Evolutionary conservation across 2,329 filamentous ascomycete species (phyloP).

Genomic region (Aspergillus sp.): DNA sequence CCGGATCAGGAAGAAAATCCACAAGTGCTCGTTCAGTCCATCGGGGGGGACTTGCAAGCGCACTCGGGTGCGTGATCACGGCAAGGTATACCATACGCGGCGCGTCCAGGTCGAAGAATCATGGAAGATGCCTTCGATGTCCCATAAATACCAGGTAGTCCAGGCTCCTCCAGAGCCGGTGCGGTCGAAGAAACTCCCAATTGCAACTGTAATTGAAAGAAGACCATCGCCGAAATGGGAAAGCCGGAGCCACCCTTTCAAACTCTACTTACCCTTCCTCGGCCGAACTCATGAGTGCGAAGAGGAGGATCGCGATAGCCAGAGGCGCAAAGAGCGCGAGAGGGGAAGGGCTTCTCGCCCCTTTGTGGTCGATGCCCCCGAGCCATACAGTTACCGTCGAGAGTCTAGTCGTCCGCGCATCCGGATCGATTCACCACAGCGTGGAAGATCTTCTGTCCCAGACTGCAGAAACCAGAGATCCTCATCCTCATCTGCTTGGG

Average conservation of each 20-base stretch:
- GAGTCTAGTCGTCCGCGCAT: background rate
- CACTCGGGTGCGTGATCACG: slow-evolving; percentile 8
- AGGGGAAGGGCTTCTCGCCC: slow-evolving; percentile 5
- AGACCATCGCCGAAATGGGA: slow-evolving; percentile 2
- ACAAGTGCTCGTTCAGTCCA: slow-evolving; percentile 10
- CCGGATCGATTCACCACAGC: background rate
- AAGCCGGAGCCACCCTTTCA: slow-evolving; percentile 6
- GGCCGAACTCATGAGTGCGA: slow-evolving; percentile 3
- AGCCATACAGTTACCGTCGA: background rate
- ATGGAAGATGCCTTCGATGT: background rate
- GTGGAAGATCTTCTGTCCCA: background rate
- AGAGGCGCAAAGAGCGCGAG: slow-evolving; percentile 4
- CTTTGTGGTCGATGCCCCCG: slow-evolving; percentile 9
- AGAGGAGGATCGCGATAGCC: background rate
- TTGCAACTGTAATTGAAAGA: background rate
- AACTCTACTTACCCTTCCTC: slow-evolving; percentile 9
- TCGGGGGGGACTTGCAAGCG: slow-evolving; percentile 7
- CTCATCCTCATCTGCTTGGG: background rate
- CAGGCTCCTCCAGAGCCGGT: slow-evolving; percentile 3
- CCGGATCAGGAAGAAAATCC: slow-evolving; percentile 14
- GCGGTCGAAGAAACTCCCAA: background rate
- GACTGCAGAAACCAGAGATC: background rate
- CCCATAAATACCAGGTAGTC: slow-evolving; percentile 5
- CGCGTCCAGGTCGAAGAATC: slow-evolving; percentile 2
- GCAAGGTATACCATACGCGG: slow-evolving; percentile 10